Evolutionary conservation across 768 basidiomycete genomes (phyloP).

Genomic region (Saitozyma podzolica): DNA sequence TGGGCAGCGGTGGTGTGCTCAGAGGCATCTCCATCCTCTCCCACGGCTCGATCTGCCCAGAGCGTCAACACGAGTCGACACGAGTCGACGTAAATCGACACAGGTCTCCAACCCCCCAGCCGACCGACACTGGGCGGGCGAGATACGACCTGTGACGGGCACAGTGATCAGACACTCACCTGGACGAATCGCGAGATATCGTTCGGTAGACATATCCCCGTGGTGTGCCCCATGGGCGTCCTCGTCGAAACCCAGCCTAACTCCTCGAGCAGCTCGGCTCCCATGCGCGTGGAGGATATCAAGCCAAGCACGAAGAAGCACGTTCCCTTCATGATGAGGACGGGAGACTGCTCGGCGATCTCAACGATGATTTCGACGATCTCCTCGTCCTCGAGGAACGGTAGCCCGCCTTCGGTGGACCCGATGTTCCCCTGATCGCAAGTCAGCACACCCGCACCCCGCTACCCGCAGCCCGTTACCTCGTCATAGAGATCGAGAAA

Average conservation of each 20-base stretch:
- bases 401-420: conserved; percentile 83
- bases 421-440: conserved; percentile 82
- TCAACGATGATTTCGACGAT: conserved; percentile 85
- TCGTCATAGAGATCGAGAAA: no score
- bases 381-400: conserved; percentile 92
- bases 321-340: conserved; percentile 90
- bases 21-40: conserved; percentile 10
- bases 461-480: not conserved
- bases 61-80: conserved; percentile 5
- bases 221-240: conserved; percentile 79
- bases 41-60: conserved; percentile 40
- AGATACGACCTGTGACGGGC: not conserved
- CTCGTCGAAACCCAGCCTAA: conserved; percentile 89
- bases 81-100: not conserved
- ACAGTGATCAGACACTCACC: conserved; percentile 57
- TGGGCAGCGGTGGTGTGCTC: conserved; percentile 15
- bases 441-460: not conserved
- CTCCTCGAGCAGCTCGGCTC: conserved; percentile 89
- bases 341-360: conserved; percentile 83
- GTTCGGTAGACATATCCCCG: conserved; percentile 86
- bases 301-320: conserved; percentile 94
- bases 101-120: not conserved
- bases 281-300: conserved; percentile 85
- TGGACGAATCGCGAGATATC: conserved; percentile 76
- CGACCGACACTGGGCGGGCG: no score